A percentile compares a stretch with the other conserved stretches of the same genome.
Evolutionary conservation across 176 grass and related monocot species (phyloP).

Genomic region (Carex littledalei): DNA sequence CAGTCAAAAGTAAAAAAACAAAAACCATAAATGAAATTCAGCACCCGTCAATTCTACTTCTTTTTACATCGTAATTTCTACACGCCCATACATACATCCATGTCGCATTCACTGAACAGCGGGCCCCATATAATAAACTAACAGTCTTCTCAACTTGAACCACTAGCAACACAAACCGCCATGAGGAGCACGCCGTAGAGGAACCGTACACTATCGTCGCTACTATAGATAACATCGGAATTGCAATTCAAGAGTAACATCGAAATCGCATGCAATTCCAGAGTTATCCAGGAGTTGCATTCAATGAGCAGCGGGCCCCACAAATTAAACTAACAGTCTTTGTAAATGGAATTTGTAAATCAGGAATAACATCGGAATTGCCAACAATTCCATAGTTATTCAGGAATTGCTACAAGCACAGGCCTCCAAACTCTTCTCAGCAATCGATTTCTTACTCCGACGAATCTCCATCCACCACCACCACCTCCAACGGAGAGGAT

Average conservation of each 20-base stretch:
- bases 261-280: too few relatives aligned
- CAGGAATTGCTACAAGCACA: constrained; percentile 25
- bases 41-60: not conserved
- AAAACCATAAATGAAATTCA: not conserved
- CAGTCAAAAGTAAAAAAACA: not conserved
- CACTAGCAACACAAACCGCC: too few relatives aligned
- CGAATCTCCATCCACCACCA: constrained; percentile 12
- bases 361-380: too few relatives aligned
- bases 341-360: too few relatives aligned
- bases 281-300: too few relatives aligned
- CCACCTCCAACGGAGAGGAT: not conserved
- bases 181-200: too few relatives aligned
- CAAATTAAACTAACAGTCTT: too few relatives aligned
- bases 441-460: constrained; percentile 17
- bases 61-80: not conserved
- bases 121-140: not conserved
- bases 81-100: too few relatives aligned
- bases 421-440: constrained; percentile 27
- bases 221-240: too few relatives aligned
- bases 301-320: too few relatives aligned
- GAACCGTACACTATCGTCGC: too few relatives aligned
- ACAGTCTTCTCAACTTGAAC: not conserved
- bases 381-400: too few relatives aligned
- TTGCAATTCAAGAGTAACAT: not conserved
- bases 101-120: not conserved